Evolutionary conservation across 2,329 filamentous ascomycete species (phyloP), one percentile per base, ranked within the genome.

Genomic region (Xylariales sp.): DNA sequence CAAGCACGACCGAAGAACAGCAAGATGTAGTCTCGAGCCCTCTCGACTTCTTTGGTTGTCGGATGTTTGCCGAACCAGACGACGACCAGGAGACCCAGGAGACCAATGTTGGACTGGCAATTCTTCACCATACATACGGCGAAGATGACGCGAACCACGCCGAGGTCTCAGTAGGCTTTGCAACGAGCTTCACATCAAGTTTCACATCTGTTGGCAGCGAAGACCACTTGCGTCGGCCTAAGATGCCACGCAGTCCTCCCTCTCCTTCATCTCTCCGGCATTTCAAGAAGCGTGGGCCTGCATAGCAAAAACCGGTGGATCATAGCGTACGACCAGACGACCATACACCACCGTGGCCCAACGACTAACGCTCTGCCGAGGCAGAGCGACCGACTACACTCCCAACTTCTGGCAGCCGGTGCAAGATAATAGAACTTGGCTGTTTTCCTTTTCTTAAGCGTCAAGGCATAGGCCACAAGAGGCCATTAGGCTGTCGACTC

Each of bases 11-110:
- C 7, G 29, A 16, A 7, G 29, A 32, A 32, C 29, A 32, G 9
- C 29, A 15, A 32, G 34, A 37, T 14, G 10, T 5, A 12, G 14
- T 8, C 21, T 37, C 34, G n/a, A 31, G 24, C 19, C 36, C 21
- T 19, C 21, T 18, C 25, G 36, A 38, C 4, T 38, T 38, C 18
- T 28, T 31, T 8, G 18, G 32, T 31, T 40, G 25, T 32, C 34
- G 18, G 6, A 24, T 38, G 21, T 38, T 38, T 14, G 36, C 21
- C 21, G 36, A 38, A 28, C 36, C 36, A 6, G 10, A 31, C 7
- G 12, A 31, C 25, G n/a, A 19, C 25, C 25, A 31, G 8, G 37
- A 31, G n/a, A 32, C 19, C 37, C 37, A 40, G 16, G 37, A 40
- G 25, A 40, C 37, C 18, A 35, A 21, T 21, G 19, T 21, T 21